These are phyloP conservation scores for Arabidopsis lyrata DNA, from an alignment of 441 rosid species.

Conservation along the genomic window DNA sequence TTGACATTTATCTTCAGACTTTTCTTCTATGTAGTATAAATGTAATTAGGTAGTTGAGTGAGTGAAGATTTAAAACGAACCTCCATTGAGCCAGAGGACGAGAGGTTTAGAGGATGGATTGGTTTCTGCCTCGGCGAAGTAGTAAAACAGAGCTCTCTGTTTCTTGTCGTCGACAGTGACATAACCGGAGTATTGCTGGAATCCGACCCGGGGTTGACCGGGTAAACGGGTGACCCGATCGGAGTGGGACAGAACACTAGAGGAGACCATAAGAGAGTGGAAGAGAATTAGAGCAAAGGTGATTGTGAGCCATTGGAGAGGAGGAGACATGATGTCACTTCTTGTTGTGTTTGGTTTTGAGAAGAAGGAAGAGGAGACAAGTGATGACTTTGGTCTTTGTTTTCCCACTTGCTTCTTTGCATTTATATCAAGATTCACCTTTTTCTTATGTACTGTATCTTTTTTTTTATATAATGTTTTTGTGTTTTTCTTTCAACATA, in stretches of 20 bases:
- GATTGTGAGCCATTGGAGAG: conserved; percentile 51
- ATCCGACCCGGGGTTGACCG: conserved; percentile 84
- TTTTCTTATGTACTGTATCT: neutral
- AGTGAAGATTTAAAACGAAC: conserved; percentile 39
- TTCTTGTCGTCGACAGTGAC: conserved; percentile 73
- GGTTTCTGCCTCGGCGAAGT: conserved; percentile 85
- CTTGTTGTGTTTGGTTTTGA: conserved; percentile 24
- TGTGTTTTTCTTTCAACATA: neutral
- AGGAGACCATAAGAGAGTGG: conserved; percentile 31
- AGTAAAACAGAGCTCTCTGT: conserved; percentile 87
- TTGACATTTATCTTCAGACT: neutral
- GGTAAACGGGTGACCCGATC: conserved; percentile 68
- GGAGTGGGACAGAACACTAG: conserved; percentile 45
- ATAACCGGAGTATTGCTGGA: conserved; percentile 87
- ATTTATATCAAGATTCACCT: conserved; percentile 44
- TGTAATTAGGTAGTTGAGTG: conserved; percentile 4
- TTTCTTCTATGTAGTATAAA: neutral
- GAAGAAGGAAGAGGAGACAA: conserved; percentile 37
- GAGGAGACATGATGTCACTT: conserved; percentile 33
- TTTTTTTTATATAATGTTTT: neutral
- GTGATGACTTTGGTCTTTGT: conserved; percentile 43
- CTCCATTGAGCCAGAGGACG: conserved; percentile 98
- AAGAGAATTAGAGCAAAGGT: conserved; percentile 56
- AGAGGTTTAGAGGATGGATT: conserved; percentile 84
- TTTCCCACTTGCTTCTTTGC: conserved; percentile 37